Conservation (phyloP, 2,329 filamentous ascomycete genomes). For the Phaeosphaeriaceae sp. region DNA sequence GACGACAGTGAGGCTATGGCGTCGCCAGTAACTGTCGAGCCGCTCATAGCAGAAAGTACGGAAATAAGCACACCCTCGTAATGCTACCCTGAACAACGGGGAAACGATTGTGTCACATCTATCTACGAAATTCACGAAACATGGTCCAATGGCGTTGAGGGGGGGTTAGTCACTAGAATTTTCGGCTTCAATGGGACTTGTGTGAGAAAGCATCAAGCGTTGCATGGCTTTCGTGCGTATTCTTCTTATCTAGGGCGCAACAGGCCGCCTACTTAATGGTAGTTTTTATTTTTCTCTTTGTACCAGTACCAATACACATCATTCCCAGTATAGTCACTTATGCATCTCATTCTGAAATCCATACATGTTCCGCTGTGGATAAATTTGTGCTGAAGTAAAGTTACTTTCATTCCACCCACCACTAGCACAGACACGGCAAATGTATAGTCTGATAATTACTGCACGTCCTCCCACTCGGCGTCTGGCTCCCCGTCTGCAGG, state of each 20-base stretch:
- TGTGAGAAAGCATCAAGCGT: neutral
- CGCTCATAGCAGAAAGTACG: slow-evolving; percentile 13
- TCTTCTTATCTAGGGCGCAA: neutral
- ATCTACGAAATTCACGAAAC: slow-evolving; percentile 2
- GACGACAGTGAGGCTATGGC: slow-evolving; percentile 8
- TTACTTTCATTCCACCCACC: too few relatives aligned
- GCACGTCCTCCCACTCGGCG: slow-evolving; percentile 57
- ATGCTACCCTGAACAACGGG: neutral
- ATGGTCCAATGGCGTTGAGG: slow-evolving; percentile 1
- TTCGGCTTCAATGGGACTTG: neutral
- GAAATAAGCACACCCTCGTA: slow-evolving; percentile 3
- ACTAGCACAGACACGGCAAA: slow-evolving; percentile 57
- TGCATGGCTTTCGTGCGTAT: neutral
- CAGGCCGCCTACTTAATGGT: neutral
- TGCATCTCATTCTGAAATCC: neutral
- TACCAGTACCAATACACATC: neutral
- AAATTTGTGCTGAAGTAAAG: too few relatives aligned
- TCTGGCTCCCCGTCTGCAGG: slow-evolving; percentile 60
- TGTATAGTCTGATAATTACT: slow-evolving; percentile 64
- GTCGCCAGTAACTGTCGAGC: slow-evolving; percentile 6
- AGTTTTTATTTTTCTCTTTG: neutral
- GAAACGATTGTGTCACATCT: neutral
- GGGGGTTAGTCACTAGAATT: neutral
- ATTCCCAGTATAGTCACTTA: neutral
- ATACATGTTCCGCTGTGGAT: neutral